Base-by-base conservation (phyloP, 345 rosid species). In the Eucalyptus viminalis region DNA sequence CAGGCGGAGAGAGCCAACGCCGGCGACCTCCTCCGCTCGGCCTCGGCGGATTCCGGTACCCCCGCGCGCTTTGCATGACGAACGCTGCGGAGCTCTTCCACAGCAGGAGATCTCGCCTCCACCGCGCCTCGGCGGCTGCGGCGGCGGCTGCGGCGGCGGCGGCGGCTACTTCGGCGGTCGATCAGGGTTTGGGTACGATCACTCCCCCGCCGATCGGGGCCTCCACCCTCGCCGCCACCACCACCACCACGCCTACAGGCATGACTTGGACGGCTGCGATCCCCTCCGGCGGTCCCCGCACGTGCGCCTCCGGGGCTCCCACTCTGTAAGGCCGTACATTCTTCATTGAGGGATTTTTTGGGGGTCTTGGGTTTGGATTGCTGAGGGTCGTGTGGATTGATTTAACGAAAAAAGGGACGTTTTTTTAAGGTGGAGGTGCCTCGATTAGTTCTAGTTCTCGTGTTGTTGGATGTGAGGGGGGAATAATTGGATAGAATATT, bases 61-160 rank as follows among this genome's bases (percentile, higher is more conserved):
- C 25, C 34, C 56, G 19, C 85, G 60, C 85, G 14, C 29, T 40
- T 51, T 53, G 98, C 91, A 96, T 96, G 99, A 94, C 99, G 96
- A 96, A 96, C 92, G 97, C 97, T 87, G 94, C 98, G 86, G 99
- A 97, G 94, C 92, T 97, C 37, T 96, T 97, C 93, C 94, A 96
- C 89, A 95, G 90, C 80, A 90, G 99, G 90, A 94, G 99, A 92
- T 97, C 96, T 45, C 97, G 99, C 53, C 90, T 90, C 88, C 94
- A 92, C 83, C 96, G 99, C 27, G 24, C 45, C 2, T 37, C 83
- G 44, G 65, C 87, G 65, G 43, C 92, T 54, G 15, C 43, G 34
- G n/a, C 90, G 9, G 80, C 86, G 44, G 67, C 40, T 37, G 40
- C 88, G 58, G 31, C 92, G 40, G 37, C 89, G 12, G 80, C 88